Evolutionary conservation across 768 basidiomycete genomes (phyloP).

Genomic region (Termitomyces sp.): DNA sequence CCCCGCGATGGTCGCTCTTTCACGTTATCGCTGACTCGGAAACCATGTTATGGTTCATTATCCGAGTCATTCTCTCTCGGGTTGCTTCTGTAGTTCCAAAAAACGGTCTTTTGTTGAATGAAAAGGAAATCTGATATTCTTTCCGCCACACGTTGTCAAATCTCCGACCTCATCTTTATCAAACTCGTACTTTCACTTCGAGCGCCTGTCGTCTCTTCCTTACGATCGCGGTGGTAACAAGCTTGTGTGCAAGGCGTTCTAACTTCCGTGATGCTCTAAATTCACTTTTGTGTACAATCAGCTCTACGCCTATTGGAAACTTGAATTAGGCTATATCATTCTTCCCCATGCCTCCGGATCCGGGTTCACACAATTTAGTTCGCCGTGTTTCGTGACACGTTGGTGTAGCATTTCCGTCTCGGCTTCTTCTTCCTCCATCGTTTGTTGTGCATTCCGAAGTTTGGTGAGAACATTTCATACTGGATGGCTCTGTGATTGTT

Average conservation of each 20-base stretch:
- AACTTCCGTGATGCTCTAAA: not conserved
- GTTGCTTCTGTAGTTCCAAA: not conserved
- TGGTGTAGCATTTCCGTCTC: not conserved
- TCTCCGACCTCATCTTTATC: not conserved
- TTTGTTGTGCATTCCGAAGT: not conserved
- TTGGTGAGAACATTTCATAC: not conserved
- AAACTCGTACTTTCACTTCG: not conserved
- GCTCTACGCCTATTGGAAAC: conserved; percentile 1
- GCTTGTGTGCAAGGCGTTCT: not conserved
- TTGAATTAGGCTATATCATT: not conserved
- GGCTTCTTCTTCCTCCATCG: not conserved
- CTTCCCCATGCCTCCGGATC: conserved; percentile 2
- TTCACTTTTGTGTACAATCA: not conserved
- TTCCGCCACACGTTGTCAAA: not conserved
- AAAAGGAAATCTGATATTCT: not conserved
- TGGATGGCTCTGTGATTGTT: not conserved
- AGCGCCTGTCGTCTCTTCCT: not conserved
- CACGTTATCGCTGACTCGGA: not conserved
- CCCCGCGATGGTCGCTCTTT: not conserved
- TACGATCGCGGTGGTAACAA: not conserved
- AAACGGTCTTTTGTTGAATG: not conserved
- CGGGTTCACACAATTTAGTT: conserved; percentile 1
- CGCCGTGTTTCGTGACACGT: not conserved
- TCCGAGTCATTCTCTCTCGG: no score
- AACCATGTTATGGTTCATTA: not conserved